phyloP scores from a whole-genome alignment of 2,329 filamentous ascomycete species.

The Xylaria sp. region DNA sequence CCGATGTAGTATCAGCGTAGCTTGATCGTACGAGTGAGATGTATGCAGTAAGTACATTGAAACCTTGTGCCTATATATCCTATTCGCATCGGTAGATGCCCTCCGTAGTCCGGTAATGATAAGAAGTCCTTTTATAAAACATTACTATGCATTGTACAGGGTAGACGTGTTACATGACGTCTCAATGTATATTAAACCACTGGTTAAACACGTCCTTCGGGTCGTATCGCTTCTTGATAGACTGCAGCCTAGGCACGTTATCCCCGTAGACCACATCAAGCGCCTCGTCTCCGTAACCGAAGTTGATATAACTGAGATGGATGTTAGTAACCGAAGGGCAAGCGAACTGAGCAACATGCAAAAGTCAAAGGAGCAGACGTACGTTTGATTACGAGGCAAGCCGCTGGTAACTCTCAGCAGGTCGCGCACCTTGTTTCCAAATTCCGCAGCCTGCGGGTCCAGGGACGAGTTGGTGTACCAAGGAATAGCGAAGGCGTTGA shows the following conservation, averaged over 20 bases:
- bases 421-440: slow-evolving; percentile 42
- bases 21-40: slow-evolving; percentile 6
- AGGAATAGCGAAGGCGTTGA: slow-evolving; percentile 52
- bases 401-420: slow-evolving; percentile 4
- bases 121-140: neutral
- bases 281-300: slow-evolving; percentile 49
- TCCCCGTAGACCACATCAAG: slow-evolving; percentile 40
- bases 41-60: neutral
- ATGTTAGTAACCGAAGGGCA: neutral
- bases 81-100: neutral
- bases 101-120: neutral
- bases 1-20: neutral
- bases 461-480: slow-evolving; percentile 53
- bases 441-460: slow-evolving; percentile 50
- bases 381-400: slow-evolving; percentile 24
- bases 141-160: slow-evolving; percentile 6
- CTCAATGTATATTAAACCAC: slow-evolving; percentile 12
- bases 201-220: neutral
- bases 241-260: slow-evolving; percentile 43
- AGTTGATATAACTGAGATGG: slow-evolving; percentile 48
- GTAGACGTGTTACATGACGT: neutral
- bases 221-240: slow-evolving; percentile 40
- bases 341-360: neutral
- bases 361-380: slow-evolving; percentile 21
- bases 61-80: neutral